Evolutionary conservation across 805 yeast species (phyloP).

Genomic region (Pichia eremophila): DNA sequence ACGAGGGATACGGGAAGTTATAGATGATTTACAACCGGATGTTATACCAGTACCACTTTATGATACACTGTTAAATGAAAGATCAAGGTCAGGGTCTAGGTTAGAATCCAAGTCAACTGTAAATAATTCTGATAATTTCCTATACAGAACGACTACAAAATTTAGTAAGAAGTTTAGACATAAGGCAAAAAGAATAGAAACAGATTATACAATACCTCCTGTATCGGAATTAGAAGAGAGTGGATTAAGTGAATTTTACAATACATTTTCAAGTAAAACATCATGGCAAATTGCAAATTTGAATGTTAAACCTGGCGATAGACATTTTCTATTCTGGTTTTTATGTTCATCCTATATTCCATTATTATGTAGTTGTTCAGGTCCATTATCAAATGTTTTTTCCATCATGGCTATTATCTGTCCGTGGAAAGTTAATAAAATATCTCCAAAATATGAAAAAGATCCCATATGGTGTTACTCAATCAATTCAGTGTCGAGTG

Average conservation of each 20-base stretch:
- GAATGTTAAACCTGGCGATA: slow-evolving; percentile 26
- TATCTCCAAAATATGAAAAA: background rate
- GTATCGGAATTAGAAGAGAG: slow-evolving; percentile 8
- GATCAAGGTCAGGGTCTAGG: no score
- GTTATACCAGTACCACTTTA: background rate
- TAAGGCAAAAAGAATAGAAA: background rate
- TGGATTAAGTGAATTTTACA: slow-evolving; percentile 17
- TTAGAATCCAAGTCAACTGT: no score
- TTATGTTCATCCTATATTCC: slow-evolving; percentile 62
- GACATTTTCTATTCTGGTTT: slow-evolving; percentile 42
- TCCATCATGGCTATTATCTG: slow-evolving; percentile 65
- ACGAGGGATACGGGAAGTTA: background rate
- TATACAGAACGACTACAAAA: no score
- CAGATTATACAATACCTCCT: slow-evolving; percentile 4
- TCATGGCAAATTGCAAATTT: slow-evolving; percentile 24
- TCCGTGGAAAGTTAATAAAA: slow-evolving; percentile 41
- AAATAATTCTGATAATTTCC: no score
- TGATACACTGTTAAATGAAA: no score
- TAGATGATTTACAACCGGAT: background rate
- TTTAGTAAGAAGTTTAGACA: background rate
- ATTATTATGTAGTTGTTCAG: slow-evolving; percentile 64
- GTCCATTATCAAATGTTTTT: slow-evolving; percentile 69
- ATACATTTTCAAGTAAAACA: slow-evolving; percentile 19
- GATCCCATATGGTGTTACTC: slow-evolving; percentile 33
- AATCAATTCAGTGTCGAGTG: slow-evolving; percentile 55